Percentiles rank a stretch among this genome's conserved stretches.
Conservation (phyloP, 345 rosid species). For the Aethionema arabicum region DNA sequence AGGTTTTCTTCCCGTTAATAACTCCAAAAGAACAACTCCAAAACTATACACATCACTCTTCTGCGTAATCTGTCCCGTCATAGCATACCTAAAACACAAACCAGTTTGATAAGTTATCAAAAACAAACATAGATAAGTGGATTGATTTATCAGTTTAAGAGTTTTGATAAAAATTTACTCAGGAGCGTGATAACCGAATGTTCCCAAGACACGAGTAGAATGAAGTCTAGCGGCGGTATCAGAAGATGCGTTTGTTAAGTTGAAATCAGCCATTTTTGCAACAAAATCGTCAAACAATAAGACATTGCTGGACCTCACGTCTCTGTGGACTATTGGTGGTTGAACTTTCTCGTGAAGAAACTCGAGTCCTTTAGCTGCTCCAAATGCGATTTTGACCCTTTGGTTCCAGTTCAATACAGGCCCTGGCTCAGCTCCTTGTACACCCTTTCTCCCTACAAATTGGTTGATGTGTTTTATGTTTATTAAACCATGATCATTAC, state of each 20-base stretch:
- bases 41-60: slow-evolving; percentile 98
- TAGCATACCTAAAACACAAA: slow-evolving; percentile 72
- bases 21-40: slow-evolving; percentile 96
- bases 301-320: slow-evolving; percentile 94
- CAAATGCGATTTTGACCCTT: slow-evolving; percentile 84
- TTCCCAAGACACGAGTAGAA: slow-evolving; percentile 94
- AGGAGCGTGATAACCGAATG: slow-evolving; percentile 99
- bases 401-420: slow-evolving; percentile 87
- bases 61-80: slow-evolving; percentile 98
- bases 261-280: slow-evolving; percentile 92
- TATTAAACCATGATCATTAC: too few species aligned
- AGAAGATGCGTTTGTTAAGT: slow-evolving; percentile 78
- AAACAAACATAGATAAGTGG: neutral
- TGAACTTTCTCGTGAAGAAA: slow-evolving; percentile 92
- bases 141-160: neutral
- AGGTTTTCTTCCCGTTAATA: slow-evolving; percentile 95
- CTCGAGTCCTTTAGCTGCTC: slow-evolving; percentile 93
- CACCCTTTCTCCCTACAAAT: slow-evolving; percentile 85
- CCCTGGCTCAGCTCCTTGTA: slow-evolving; percentile 95
- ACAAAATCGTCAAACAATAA: slow-evolving; percentile 74
- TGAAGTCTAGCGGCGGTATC: slow-evolving; percentile 92
- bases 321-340: slow-evolving; percentile 90
- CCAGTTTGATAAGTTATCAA: slow-evolving; percentile 3
- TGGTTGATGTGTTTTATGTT: neutral
- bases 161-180: slow-evolving; percentile 52